Evolutionary conservation across 257 asterid species (phyloP), one percentile per base, ranked within the genome.

Genomic region (Marsdenia floribunda): DNA sequence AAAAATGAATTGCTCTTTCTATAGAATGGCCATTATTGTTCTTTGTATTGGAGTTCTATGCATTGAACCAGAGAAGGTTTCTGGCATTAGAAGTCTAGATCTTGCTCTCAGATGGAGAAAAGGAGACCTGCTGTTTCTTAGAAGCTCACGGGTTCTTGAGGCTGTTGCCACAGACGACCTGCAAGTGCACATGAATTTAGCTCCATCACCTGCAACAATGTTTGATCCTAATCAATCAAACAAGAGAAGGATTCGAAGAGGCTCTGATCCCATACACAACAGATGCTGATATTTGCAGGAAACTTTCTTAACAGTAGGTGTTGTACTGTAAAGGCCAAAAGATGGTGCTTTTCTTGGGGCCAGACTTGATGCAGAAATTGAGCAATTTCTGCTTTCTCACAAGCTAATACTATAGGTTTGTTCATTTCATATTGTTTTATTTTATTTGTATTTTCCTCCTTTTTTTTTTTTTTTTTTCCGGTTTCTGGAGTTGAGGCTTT

Each of bases 191-290:
- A 70, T 73, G 49, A 72, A 76, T 50, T 68, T 85, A 22, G 90
- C 91, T 22, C 96, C 97, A 6, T 87, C 93, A 11, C 97, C 96
- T 66, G 85, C 91, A 21, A 74, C 63, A 69, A 70, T 72, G 72
- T 91, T 82, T 40, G 90, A 93, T 80, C 97, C 93, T 18, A 83
- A 87, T 21, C 88, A 87, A 74, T 88, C 93, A 18, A 83, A 83
- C 58, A 90, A 93, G 80, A 81, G 93, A 80, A 81, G 92, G 71
- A 90, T 89, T 46, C 86, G 83, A 61, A 81, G 96, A 80, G 96
- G 96, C 80, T 80, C 95, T 0, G 95, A 93, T 72, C 98, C 97
- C 12, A 89, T 91, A 82, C 98, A 91, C 76, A 89, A 93, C 89
- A 88, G 78, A 70, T 83, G 86, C 78, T 90, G 86, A 80, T 63